Conservation (phyloP, 331 rosid genomes). For the Acacia concinna region DNA sequence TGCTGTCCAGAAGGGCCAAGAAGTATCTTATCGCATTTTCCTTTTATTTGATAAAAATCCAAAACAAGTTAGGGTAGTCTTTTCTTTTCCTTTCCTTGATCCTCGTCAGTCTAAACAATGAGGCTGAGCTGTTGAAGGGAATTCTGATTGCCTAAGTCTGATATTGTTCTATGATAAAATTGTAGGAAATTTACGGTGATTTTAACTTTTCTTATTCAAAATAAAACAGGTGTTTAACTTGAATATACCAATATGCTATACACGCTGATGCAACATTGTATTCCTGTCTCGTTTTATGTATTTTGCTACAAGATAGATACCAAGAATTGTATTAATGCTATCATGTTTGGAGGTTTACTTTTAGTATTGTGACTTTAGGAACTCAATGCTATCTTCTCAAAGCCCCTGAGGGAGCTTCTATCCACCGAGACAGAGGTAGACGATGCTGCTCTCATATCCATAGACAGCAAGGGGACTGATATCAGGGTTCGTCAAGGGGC, state of each 20-base stretch:
- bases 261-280: not conserved
- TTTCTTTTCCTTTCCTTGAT: not conserved
- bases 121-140: not conserved
- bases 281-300: not conserved
- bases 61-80: slow-evolving; percentile 1
- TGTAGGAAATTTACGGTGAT: not conserved
- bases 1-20: not conserved
- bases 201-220: not conserved
- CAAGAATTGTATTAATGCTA: not conserved
- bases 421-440: slow-evolving; percentile 84
- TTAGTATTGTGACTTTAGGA: slow-evolving; percentile 51
- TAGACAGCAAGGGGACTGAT: slow-evolving; percentile 96
- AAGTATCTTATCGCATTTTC: not conserved
- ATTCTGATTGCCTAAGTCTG: slow-evolving; percentile 15
- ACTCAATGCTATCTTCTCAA: slow-evolving; percentile 88
- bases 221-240: not conserved
- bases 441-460: slow-evolving; percentile 96
- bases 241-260: not conserved
- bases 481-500: slow-evolving; percentile 98
- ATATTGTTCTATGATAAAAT: not conserved
- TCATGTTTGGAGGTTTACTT: not conserved
- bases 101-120: not conserved
- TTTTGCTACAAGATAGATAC: not conserved
- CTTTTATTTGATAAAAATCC: not conserved
- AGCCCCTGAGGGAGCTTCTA: slow-evolving; percentile 83